Conservation (phyloP, 2,329 filamentous ascomycete species). For the Emergomyces orientalis region DNA sequence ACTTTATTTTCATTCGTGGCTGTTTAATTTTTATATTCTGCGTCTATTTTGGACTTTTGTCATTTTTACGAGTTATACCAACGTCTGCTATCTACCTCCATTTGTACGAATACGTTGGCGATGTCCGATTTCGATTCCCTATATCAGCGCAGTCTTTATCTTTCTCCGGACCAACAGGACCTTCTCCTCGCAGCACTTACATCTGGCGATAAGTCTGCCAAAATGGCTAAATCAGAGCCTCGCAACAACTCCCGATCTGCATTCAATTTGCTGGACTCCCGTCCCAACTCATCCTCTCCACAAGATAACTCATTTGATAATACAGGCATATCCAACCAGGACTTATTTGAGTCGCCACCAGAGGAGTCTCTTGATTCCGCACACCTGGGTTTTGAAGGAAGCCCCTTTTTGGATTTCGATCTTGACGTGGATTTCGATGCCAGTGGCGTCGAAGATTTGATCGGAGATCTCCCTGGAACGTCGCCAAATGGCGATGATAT, state of each 20-base stretch:
- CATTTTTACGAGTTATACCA: background rate
- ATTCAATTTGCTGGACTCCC: constrained; percentile 20
- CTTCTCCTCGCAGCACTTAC: constrained; percentile 67
- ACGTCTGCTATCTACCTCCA: background rate
- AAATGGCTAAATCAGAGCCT: constrained; percentile 18
- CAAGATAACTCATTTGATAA: constrained; percentile 4
- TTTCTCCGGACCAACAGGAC: constrained; percentile 67
- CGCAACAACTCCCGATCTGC: constrained; percentile 27
- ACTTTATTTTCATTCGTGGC: background rate
- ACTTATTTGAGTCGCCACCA: constrained; percentile 25
- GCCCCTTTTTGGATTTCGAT: constrained; percentile 74
- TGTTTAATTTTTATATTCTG: too few species aligned
- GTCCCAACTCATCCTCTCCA: background rate
- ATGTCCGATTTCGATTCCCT: constrained; percentile 35
- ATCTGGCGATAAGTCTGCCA: constrained; percentile 49
- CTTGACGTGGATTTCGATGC: constrained; percentile 69
- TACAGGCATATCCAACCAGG: constrained; percentile 8
- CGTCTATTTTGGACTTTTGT: background rate
- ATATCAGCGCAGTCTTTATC: constrained; percentile 51
- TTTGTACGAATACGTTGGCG: constrained; percentile 9
- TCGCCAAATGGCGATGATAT: constrained; percentile 27
- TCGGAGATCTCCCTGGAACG: constrained; percentile 59
- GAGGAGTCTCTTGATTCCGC: constrained; percentile 37
- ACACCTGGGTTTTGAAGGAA: constrained; percentile 56
- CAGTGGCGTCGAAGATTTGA: constrained; percentile 56